phyloP scores from a whole-genome alignment of 1,139 yeast genomes.

The Candida sp. region DNA sequence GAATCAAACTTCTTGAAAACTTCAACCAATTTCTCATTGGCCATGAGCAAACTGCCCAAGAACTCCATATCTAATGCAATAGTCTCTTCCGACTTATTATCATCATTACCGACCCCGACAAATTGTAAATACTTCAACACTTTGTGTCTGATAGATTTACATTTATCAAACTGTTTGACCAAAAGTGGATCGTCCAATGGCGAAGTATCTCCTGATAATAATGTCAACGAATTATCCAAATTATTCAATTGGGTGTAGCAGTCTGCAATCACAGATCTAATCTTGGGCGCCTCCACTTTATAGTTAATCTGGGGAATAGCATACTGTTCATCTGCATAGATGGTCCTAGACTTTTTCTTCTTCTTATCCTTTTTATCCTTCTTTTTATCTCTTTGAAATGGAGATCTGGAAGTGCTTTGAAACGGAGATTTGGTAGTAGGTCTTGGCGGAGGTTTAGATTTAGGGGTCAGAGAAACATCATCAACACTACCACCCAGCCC shows the following conservation, averaged over 20 bases:
- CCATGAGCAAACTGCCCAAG: constrained; percentile 78
- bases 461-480: constrained; percentile 4
- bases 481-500: neutral
- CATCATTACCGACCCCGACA: constrained; percentile 53
- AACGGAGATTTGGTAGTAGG: constrained; percentile 23
- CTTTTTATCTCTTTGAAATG: constrained; percentile 11
- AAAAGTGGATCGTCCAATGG: constrained; percentile 65
- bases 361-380: constrained; percentile 16
- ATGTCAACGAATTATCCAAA: constrained; percentile 60
- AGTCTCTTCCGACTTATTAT: constrained; percentile 25
- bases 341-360: constrained; percentile 16
- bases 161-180: constrained; percentile 62
- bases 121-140: constrained; percentile 79
- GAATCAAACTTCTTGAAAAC: constrained; percentile 68
- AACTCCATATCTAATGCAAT: constrained; percentile 64
- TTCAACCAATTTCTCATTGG: constrained; percentile 83
- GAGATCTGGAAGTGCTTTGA: constrained; percentile 14
- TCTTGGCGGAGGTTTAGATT: constrained; percentile 24
- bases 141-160: constrained; percentile 73
- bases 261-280: constrained; percentile 67
- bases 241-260: constrained; percentile 74
- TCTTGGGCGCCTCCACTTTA: constrained; percentile 70
- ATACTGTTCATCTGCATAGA: constrained; percentile 53
- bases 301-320: constrained; percentile 69
- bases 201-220: constrained; percentile 48